Evolutionary conservation across 139 green algal genomes (phyloP).

Genomic region (Zygnema circumcarinatum): DNA sequence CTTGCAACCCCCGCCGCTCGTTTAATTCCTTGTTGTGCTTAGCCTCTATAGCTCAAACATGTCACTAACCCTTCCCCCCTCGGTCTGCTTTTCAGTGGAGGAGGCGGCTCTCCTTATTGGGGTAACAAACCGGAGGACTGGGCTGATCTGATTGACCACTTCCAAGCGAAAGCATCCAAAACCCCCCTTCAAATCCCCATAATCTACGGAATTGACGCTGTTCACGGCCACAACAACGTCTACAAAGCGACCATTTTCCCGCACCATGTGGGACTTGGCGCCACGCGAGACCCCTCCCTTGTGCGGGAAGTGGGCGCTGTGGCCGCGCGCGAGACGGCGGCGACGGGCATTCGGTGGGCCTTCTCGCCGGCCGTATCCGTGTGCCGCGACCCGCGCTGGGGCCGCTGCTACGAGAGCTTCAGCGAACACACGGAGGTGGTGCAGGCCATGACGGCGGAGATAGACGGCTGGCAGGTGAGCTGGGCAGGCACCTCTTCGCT

Average conservation of each 20-base stretch:
- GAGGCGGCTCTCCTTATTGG: neutral
- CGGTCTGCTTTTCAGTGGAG: slow-evolving; percentile 30
- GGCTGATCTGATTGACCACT: slow-evolving; percentile 13
- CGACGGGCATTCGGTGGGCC: slow-evolving; percentile 29
- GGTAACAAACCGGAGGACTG: neutral
- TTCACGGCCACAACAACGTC: slow-evolving; percentile 51
- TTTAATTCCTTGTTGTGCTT: too few relatives aligned
- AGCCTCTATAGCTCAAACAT: too few relatives aligned
- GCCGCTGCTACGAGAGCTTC: slow-evolving; percentile 48
- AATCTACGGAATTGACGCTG: slow-evolving; percentile 32
- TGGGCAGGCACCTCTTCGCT: neutral
- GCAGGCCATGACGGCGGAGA: slow-evolving; percentile 1
- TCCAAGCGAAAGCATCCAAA: slow-evolving; percentile 8
- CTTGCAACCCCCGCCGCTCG: too few relatives aligned
- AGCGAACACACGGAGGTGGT: slow-evolving; percentile 34
- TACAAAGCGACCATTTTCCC: slow-evolving; percentile 34
- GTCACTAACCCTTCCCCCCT: too few relatives aligned
- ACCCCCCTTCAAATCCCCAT: slow-evolving; percentile 31
- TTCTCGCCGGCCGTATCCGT: slow-evolving; percentile 26
- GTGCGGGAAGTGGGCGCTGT: neutral
- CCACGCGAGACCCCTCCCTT: neutral
- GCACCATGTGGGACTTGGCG: slow-evolving; percentile 37
- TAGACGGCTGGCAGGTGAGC: slow-evolving; percentile 32
- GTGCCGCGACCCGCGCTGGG: slow-evolving; percentile 42
- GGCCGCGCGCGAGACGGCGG: neutral